These are phyloP conservation scores for Melaleuca alternifolia DNA, from an alignment of 345 rosid genomes.

Conservation along the genomic window DNA sequence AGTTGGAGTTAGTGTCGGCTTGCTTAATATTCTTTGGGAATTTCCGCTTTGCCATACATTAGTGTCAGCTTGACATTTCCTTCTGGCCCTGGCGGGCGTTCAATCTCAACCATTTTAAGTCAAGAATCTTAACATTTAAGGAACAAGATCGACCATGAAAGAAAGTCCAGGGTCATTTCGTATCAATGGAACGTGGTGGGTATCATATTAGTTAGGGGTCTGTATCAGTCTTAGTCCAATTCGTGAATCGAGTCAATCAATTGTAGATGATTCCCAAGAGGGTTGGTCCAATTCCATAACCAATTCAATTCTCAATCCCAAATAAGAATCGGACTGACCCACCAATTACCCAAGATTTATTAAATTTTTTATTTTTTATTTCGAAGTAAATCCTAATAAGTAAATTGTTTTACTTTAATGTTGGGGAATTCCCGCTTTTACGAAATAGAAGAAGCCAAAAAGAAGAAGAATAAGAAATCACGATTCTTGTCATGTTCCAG, in stretches of 20 bases:
- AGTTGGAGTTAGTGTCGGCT: neutral
- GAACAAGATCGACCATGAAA: neutral
- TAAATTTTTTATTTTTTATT: neutral
- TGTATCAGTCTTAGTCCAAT: neutral
- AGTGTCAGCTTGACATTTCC: neutral
- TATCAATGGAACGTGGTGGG: neutral
- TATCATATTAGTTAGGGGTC: neutral
- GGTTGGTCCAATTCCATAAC: neutral
- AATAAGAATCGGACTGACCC: neutral
- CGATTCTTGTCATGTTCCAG: neutral
- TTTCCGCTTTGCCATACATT: neutral
- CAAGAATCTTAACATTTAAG: neutral
- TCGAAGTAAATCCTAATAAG: neutral
- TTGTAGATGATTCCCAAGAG: no score
- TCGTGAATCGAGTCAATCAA: neutral
- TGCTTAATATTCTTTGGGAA: neutral
- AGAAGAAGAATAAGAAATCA: neutral
- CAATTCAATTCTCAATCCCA: neutral
- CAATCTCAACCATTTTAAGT: neutral
- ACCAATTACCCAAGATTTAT: neutral
- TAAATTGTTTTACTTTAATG: neutral
- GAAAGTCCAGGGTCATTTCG: neutral
- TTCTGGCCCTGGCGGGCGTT: neutral
- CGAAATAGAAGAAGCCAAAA: neutral
- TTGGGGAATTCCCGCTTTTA: neutral